A percentile compares a stretch with the other conserved stretches of the same genome.
Evolutionary conservation across 371 early-diverging fungal species (phyloP).

Genomic region (Circinella minor): DNA sequence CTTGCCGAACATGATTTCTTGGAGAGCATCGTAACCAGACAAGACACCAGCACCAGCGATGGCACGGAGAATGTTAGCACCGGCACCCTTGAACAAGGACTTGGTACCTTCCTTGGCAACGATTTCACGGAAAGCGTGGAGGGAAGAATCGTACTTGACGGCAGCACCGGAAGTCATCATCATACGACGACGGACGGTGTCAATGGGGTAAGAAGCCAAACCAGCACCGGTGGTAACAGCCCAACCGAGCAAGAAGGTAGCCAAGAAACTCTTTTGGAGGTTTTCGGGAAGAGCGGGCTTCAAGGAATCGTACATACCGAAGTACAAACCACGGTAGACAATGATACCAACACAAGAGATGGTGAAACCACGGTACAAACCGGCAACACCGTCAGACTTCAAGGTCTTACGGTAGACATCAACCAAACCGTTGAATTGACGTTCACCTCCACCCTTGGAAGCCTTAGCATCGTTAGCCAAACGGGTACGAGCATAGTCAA

Average conservation of each 20-base stretch:
- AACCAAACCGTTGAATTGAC: constrained; percentile 79
- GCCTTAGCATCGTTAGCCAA: constrained; percentile 81
- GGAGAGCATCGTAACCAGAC: constrained; percentile 74
- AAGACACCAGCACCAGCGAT: constrained; percentile 82
- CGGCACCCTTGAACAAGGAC: constrained; percentile 87
- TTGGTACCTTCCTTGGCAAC: constrained; percentile 71
- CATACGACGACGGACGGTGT: constrained; percentile 91
- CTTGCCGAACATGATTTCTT: constrained; percentile 61
- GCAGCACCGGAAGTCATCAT: constrained; percentile 84
- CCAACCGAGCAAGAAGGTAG: constrained; percentile 73
- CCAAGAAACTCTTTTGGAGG: constrained; percentile 62
- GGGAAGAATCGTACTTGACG: constrained; percentile 75
- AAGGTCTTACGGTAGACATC: constrained; percentile 79
- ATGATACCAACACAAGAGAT: constrained; percentile 80
- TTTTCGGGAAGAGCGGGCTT: constrained; percentile 69
- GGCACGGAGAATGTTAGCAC: constrained; percentile 83
- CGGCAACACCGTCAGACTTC: constrained; percentile 71
- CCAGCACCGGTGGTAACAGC: constrained; percentile 77
- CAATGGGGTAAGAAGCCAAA: constrained; percentile 85
- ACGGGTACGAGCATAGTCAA: constrained; percentile 90
- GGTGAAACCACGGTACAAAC: constrained; percentile 85
- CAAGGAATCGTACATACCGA: constrained; percentile 82
- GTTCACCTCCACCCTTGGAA: constrained; percentile 66
- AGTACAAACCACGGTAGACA: constrained; percentile 84
- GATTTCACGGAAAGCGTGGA: constrained; percentile 73